Evolutionary conservation across 164 flowering plant species (phyloP), one percentile per base, ranked within the genome.

Genomic region (Vitis vinifera): DNA sequence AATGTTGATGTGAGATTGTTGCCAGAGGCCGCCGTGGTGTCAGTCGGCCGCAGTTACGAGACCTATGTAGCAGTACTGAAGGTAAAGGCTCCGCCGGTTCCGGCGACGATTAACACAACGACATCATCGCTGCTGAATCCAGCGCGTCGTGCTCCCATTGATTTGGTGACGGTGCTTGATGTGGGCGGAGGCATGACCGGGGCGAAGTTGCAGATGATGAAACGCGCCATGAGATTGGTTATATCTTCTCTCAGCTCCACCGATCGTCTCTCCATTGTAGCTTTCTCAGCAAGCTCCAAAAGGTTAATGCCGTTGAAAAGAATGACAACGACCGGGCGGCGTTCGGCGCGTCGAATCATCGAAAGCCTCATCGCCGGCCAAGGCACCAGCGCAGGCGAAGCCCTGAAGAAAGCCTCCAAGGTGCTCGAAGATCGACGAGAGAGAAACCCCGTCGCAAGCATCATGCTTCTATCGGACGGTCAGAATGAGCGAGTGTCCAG

Each of bases 101-200:
- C 71, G 53, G 30, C 55, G 31, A 55, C 52, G 37, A 23, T 23
- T 23, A 23, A 23, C 27, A 23, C 27, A 23, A n/a, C 72, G 2
- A 0, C 70, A 51, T 65, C 80, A 67, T 76, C 75, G 19, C 74
- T 15, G 30, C 68, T 80, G 23, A 77, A 74, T 50, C 75, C 81
- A 7, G 51, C 66, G 2, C 77, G 79, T 15, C 90, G 95, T 1
- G 86, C 93, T 1, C 93, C 99, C 59, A 77, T 93, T 58, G 99
- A 95, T 76, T 61, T 95, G 51, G 95, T 93, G 14, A 71, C 93
- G 9, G 92, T 93, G 55, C 77, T 91, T 1, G 93, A 95, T 65
- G 84, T 86, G 14, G 80, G 97, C 75, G 81, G 82, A 27, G 78
- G 82, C 63, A 82, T 86, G 87, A 73, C 73, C 11, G 81, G 79